Conservation (phyloP, 176 grass and related monocot genomes). For the Avena eriantha region DNA sequence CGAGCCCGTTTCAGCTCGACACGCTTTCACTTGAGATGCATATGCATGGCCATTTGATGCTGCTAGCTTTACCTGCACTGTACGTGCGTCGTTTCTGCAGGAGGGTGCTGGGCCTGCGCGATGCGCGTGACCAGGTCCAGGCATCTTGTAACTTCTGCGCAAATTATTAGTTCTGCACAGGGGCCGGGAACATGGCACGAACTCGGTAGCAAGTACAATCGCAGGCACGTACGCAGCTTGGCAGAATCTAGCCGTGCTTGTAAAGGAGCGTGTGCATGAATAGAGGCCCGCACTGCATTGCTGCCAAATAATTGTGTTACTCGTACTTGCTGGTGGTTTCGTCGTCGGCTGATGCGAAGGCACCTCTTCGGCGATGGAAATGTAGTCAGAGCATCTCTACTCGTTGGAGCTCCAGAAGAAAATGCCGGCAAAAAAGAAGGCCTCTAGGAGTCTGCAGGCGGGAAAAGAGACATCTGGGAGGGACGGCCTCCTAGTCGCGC, state of each 20-base stretch:
- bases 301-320: constrained; percentile 21
- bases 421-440: too few species aligned
- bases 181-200: constrained; percentile 23
- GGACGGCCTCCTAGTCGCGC: too few species aligned
- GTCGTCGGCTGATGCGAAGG: neutral
- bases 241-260: neutral
- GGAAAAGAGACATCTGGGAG: too few species aligned
- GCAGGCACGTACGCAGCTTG: neutral
- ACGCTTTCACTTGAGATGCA: neutral
- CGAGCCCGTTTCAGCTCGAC: neutral
- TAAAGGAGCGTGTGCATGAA: neutral
- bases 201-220: neutral
- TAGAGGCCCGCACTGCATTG: neutral
- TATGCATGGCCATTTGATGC: neutral
- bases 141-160: neutral
- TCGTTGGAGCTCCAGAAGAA: too few species aligned
- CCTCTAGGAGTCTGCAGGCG: too few species aligned
- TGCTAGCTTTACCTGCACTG: neutral
- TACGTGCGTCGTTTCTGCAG: neutral
- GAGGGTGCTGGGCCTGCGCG: neutral
- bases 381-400: too few species aligned
- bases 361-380: too few species aligned
- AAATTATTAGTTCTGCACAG: neutral
- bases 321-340: neutral
- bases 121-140: neutral